Conservation (phyloP, 129 eudicot genomes). For the Silybum marianum region DNA sequence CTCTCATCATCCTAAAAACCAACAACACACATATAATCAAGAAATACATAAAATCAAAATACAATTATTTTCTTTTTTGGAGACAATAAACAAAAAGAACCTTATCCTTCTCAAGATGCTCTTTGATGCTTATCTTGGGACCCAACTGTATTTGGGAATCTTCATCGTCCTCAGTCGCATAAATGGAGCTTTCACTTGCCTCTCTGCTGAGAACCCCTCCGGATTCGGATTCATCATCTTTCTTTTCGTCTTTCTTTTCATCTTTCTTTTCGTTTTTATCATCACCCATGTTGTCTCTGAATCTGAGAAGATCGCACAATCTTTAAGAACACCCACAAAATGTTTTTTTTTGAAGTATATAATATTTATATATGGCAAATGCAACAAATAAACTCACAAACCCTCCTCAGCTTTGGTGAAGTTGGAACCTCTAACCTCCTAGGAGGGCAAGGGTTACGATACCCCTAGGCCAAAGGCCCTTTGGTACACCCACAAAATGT, state of each 20-base stretch:
- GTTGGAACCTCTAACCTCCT: too few relatives aligned
- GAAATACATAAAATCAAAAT: neutral
- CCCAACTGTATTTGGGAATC: conserved; percentile 55
- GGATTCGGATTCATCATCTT: conserved; percentile 39
- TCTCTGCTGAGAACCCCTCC: conserved; percentile 26
- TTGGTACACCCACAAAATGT: neutral
- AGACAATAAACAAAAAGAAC: conserved; percentile 25
- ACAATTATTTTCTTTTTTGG: neutral
- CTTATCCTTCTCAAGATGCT: conserved; percentile 81
- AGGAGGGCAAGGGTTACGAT: too few relatives aligned
- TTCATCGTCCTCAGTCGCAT: conserved; percentile 67
- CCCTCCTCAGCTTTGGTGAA: too few relatives aligned
- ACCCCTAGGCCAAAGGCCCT: too few relatives aligned
- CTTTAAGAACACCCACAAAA: conserved; percentile 15
- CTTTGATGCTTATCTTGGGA: conserved; percentile 58
- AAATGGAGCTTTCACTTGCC: conserved; percentile 42
- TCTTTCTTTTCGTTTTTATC: conserved; percentile 31
- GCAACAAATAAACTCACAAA: too few relatives aligned
- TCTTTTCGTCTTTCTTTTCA: conserved; percentile 24
- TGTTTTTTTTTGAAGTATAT: neutral
- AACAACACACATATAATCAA: conserved; percentile 6
- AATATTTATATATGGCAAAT: too few relatives aligned
- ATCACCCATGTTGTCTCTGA: conserved; percentile 27
- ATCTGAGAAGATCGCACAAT: conserved; percentile 16
- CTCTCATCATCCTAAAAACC: conserved; percentile 74